phyloP scores from a whole-genome alignment of 805 yeast genomes.

The Lipomyces chichibuensis region DNA sequence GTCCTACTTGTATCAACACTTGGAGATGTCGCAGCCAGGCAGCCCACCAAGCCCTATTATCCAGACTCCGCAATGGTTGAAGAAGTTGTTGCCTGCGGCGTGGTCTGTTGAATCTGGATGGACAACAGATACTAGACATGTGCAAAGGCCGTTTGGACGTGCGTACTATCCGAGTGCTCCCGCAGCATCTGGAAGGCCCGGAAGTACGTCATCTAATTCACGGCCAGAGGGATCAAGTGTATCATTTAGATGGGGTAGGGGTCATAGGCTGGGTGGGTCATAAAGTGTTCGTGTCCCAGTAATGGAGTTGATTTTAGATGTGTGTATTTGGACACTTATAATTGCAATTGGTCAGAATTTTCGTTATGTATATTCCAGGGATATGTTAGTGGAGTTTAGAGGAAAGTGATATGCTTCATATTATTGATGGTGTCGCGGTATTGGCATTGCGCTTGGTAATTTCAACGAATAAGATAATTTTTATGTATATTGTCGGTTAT shows the following conservation, averaged over 20 bases:
- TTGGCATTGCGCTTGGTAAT: not conserved
- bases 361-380: not conserved
- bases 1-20: constrained; percentile 43
- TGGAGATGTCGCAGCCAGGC: constrained; percentile 40
- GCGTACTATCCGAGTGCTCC: constrained; percentile 28
- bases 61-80: constrained; percentile 31
- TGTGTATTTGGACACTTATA: not conserved
- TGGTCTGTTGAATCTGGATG: constrained; percentile 34
- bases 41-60: constrained; percentile 28
- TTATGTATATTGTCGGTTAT: too few relatives aligned
- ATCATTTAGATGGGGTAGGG: constrained; percentile 23
- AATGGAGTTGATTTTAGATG: not conserved
- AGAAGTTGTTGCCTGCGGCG: constrained; percentile 29
- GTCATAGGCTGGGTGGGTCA: constrained; percentile 20
- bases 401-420: not conserved
- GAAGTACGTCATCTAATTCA: constrained; percentile 3
- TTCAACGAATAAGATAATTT: not conserved
- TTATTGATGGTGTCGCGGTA: not conserved
- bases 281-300: not conserved
- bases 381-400: not conserved
- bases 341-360: not conserved
- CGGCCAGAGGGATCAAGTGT: not conserved
- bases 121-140: constrained; percentile 28
- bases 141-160: constrained; percentile 33
- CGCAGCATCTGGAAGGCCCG: not conserved